Evolutionary conservation across 2,329 filamentous ascomycete species (phyloP), one percentile per base, ranked within the genome.

Genomic region (Chrysosporium queenslandicum): DNA sequence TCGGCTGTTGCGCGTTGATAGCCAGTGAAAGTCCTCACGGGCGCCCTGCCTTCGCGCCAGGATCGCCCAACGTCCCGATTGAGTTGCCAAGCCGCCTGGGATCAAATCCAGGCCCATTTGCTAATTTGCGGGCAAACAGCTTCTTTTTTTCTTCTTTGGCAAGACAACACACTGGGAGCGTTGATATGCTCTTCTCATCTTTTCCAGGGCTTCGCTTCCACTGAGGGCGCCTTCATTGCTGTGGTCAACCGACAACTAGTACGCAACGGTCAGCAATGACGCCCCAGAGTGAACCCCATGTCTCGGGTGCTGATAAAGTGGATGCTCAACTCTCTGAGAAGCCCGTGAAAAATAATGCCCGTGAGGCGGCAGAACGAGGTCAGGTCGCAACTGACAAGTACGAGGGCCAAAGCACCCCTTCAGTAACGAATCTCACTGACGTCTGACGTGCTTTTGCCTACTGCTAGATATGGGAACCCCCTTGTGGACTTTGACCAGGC

Each of bases 401-500:
- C 39, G 49, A 27, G 18, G 2, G 7, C 9, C 7, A 16, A 37
- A 29, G 21, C 14, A n/a, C 11, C 7, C 8, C 14, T n/a, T 14
- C 14, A n/a, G n/a, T n/a, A 16, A 16, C 23, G 16, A 29, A 12
- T 16, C 11, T 34, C n/a, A 7, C 52, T 56, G 8, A 56, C 36
- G 37, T 21, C 21, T 23, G 8, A 32, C 16, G n/a, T 3, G 12
- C 12, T 4, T 18, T 18, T 25, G n/a, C 34, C n/a, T 36, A 41
- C 32, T 2, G 46, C 12, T n/a, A 75, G 72, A 58, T 74, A 78
- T 61, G 77, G 77, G 18, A 64, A 72, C 25, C 61, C 77, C 0
- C 67, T 78, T 2, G 64, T 80, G 11, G 58, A 71, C n/a, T 78
- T 82, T 58, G 80, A 84, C 58, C 68, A 71, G 2, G 71, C 66